Evolutionary conservation across 2,329 filamentous ascomycete genomes (phyloP).

Genomic region (Stachybotrys echinatus): DNA sequence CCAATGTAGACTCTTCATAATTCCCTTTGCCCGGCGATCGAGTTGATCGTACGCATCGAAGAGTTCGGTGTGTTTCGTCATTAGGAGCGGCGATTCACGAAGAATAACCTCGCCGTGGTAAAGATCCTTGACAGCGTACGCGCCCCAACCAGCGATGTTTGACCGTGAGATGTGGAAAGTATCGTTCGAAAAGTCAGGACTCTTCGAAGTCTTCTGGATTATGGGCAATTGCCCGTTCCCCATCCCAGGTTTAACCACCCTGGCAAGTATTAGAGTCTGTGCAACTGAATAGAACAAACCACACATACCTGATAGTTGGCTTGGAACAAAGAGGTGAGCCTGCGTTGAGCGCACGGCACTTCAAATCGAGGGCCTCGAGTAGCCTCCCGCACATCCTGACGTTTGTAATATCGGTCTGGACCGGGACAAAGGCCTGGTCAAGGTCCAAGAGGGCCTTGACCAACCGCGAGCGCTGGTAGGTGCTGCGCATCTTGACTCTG

Average conservation of each 20-base stretch:
- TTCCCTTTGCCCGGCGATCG: constrained; percentile 16
- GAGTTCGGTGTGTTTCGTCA: constrained; percentile 19
- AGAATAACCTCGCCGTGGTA: constrained; percentile 33
- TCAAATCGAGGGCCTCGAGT: not conserved
- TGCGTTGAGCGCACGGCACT: not conserved
- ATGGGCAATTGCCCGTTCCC: no score
- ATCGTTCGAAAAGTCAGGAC: constrained; percentile 27
- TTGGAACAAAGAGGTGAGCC: not conserved
- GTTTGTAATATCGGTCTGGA: no score
- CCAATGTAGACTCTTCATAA: constrained; percentile 32
- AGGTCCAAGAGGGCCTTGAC: not conserved
- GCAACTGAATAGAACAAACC: no score
- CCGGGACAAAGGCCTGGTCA: no score
- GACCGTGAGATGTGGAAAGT: constrained; percentile 36
- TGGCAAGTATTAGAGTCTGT: no score
- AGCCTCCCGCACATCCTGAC: no score
- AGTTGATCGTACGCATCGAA: constrained; percentile 30
- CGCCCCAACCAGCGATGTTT: constrained; percentile 37
- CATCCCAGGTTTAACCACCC: no score
- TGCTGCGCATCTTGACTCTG: not conserved
- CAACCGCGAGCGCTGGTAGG: no score
- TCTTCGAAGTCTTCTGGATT: not conserved
- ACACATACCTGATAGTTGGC: no score
- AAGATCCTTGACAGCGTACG: constrained; percentile 37
- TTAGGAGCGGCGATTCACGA: constrained; percentile 37